Conservation (phyloP, 805 yeast genomes). For the Candida dajiaensis region DNA sequence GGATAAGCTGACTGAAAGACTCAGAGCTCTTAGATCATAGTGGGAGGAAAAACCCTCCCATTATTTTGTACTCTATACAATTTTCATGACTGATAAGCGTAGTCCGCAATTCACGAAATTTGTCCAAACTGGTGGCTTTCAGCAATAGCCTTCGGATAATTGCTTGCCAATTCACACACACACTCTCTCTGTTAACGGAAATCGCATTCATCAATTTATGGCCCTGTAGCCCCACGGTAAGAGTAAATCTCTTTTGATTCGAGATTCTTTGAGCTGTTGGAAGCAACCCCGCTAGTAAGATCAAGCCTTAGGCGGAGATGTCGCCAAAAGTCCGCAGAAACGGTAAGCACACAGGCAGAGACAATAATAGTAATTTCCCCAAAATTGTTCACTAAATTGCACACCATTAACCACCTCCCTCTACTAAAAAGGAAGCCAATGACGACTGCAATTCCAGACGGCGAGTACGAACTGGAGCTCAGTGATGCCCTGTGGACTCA, state of each 20-base stretch:
- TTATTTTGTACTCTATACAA: too few species aligned
- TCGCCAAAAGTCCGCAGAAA: background rate
- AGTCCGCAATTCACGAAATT: too few species aligned
- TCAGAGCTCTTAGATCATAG: constrained; percentile 69
- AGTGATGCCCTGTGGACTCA: constrained; percentile 13
- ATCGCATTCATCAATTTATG: too few species aligned
- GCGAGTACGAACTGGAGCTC: constrained; percentile 20
- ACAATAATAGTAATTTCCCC: background rate
- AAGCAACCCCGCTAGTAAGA: background rate
- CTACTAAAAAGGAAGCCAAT: background rate
- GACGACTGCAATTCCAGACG: constrained; percentile 14
- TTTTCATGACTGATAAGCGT: too few species aligned
- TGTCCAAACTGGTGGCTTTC: too few species aligned
- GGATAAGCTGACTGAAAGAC: constrained; percentile 79
- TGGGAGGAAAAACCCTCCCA: background rate
- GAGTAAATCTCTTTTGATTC: too few species aligned
- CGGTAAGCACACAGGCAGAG: background rate
- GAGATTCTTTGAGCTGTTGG: too few species aligned
- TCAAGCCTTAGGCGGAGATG: background rate
- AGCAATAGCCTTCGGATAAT: too few species aligned
- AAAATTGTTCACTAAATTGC: background rate
- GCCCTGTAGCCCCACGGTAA: too few species aligned
- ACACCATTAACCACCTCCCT: background rate
- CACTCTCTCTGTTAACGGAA: too few species aligned
- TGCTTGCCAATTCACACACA: too few species aligned